Percentiles rank a stretch among this genome's conserved stretches.
Conservation (phyloP, 352 stramenopile genomes). For the Phytophthora uliginosa region DNA sequence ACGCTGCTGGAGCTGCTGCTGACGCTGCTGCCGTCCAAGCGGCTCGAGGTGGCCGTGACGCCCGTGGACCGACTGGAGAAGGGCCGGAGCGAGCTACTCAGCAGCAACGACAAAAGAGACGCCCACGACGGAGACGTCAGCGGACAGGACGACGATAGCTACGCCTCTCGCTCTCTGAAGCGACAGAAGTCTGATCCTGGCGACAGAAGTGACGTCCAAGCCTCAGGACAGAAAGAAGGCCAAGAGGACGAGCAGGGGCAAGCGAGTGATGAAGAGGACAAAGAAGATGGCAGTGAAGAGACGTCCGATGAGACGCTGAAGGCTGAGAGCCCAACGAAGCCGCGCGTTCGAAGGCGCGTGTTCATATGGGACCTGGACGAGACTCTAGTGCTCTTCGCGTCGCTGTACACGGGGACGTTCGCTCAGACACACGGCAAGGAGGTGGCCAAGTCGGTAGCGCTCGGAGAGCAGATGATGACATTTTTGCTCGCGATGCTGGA, state of each 20-base stretch:
- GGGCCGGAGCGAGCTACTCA: constrained; percentile 11
- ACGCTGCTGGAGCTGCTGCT: constrained; percentile 28
- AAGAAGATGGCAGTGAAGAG: constrained; percentile 16
- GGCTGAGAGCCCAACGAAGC: constrained; percentile 5
- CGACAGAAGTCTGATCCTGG: constrained; percentile 39
- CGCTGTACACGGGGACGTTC: constrained; percentile 81
- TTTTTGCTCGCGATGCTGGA: constrained; percentile 86
- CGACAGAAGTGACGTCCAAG: not conserved
- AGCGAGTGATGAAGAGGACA: constrained; percentile 12
- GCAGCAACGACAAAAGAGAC: constrained; percentile 25
- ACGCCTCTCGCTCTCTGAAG: constrained; percentile 45
- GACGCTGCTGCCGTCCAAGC: constrained; percentile 29
- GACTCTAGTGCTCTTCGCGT: constrained; percentile 86
- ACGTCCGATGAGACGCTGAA: not conserved
- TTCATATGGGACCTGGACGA: constrained; percentile 90
- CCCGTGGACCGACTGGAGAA: constrained; percentile 19
- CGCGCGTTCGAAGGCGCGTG: constrained; percentile 47
- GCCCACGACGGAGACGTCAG: constrained; percentile 17
- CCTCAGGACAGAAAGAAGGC: constrained; percentile 1
- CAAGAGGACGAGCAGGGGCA: constrained; percentile 4
- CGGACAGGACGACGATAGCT: constrained; percentile 24
- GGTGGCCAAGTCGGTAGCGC: constrained; percentile 56
- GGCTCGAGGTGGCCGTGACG: constrained; percentile 16
- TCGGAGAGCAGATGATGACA: constrained; percentile 90
- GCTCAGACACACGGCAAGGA: constrained; percentile 72